Evolutionary conservation across 2,329 filamentous ascomycete genomes (phyloP), one percentile per base, ranked within the genome.

Genomic region (Verticillium longisporum): DNA sequence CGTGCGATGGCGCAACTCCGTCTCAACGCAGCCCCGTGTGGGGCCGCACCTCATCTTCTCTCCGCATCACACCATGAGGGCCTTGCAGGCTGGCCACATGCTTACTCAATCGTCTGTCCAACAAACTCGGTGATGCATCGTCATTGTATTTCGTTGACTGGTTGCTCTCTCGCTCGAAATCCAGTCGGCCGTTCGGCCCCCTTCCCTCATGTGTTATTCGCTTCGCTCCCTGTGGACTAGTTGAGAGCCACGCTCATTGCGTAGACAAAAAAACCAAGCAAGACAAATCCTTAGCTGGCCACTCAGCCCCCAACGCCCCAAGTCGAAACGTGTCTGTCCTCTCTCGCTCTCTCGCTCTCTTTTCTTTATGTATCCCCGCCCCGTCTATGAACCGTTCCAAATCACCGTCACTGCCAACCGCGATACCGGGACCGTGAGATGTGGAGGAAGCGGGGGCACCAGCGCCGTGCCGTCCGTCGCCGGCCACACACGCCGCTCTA

Each of bases 181-280:
- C 18, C 45, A 50, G 18, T 26, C 4, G 45, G 18, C 15, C 45
- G n/a, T 18, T 26, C 45, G 9, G 3, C 45, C 14, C 5, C 45
- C 45, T 45, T 21, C 45, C 45, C n/a, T 21, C 21, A 50, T 21
- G 7, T 50, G 45, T 50, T 50, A 26, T 50, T 50, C 45, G 45
- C 45, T 50, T 50, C 45, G 45, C 45, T 50, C 45, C 45, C 45
- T 50, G 55, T 58, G 61, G 59, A 53, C 54, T 61, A 62, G 61
- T 64, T 64, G 62, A 64, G 37, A 60, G 61, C 61, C 61, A 64
- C 56, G 54, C 32, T 50, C 58, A 55, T 62, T 18, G 14, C 34
- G 36, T 50, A 45, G 53, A 56, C 26, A 50, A 58, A 56, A 59
- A 14, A 10, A 54, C 21, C 11, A 34, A 18, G n/a, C 45, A 58